Conservation (phyloP, 495 filamentous ascomycete genomes). For the Aspergillus hancockii region DNA sequence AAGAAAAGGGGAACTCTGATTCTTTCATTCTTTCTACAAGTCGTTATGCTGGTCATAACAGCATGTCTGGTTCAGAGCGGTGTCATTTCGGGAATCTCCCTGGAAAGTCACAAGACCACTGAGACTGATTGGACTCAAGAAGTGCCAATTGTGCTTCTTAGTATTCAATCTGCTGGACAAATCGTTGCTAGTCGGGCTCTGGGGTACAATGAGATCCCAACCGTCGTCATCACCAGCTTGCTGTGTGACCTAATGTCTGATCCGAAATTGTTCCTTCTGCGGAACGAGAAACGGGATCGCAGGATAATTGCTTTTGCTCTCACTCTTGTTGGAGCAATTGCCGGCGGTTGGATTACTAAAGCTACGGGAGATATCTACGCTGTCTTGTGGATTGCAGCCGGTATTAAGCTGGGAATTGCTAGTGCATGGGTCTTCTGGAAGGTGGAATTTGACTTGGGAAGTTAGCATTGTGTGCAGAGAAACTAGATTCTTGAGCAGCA, state of each 20-base stretch:
- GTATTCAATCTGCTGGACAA: conserved; percentile 69
- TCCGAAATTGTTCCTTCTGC: conserved; percentile 49
- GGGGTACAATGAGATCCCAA: conserved; percentile 69
- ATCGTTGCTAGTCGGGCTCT: conserved; percentile 63
- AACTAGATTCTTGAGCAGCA: neutral
- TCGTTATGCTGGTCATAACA: conserved; percentile 52
- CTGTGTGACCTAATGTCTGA: conserved; percentile 66
- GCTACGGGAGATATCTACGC: conserved; percentile 48
- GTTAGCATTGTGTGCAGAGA: neutral
- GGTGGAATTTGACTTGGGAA: conserved; percentile 8
- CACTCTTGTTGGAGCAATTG: conserved; percentile 60
- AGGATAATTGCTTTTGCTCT: conserved; percentile 55
- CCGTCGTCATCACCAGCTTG: conserved; percentile 68
- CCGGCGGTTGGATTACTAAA: conserved; percentile 63
- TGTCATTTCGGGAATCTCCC: conserved; percentile 38
- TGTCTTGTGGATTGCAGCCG: conserved; percentile 56
- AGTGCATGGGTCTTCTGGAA: conserved; percentile 42
- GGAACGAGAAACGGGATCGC: conserved; percentile 67
- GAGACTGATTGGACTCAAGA: conserved; percentile 27
- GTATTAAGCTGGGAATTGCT: conserved; percentile 49
- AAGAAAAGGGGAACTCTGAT: conserved; percentile 49
- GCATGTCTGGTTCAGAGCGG: conserved; percentile 51
- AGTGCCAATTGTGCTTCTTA: conserved; percentile 60
- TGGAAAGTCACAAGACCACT: conserved; percentile 1
- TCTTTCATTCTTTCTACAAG: conserved; percentile 56